Evolutionary conservation across 176 grass and related monocot genomes (phyloP), one percentile per base, ranked within the genome.

Genomic region (Cenchrus purpureus): DNA sequence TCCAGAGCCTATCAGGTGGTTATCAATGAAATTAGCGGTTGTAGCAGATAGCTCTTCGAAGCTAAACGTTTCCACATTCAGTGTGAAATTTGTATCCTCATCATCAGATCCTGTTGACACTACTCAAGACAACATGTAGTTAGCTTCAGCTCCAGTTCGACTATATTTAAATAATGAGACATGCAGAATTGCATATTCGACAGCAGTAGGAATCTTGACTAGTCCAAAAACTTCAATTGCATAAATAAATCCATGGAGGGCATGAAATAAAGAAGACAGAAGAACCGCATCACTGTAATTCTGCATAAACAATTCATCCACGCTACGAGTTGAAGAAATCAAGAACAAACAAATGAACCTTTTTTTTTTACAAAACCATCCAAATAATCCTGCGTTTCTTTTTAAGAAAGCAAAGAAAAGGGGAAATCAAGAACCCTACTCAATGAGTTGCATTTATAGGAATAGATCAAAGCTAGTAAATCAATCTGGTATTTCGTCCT

Each of bases 1-100:
- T 32, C 80, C 80, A 44, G 54, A 43, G 51, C 80, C 80, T 82
- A 82, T 71, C 52, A 8, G 5, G 51, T 15, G 42, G 65, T 45
- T 56, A 8, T 7, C 10, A 25, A n/a, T 72, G 65, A 83, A 83
- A 57, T 73, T 58, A 57, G 13, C 22, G n/a, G 80, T 73, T 60
- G 68, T 68, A 29, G 34, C 80, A 57, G 54, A 68, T 8, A 83
- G 54, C 19, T 73, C 40, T 22, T n/a, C 1, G 55, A 83, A 83
- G 68, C 20, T 62, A 49, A 83, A 83, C 3, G 66, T 83, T 45
- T 73, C 66, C 17, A 70, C 42, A 12, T 52, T 71, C 51, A 71
- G 57, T n/a, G 55, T 48, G 69, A 59, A 70, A 62, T 20, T 43
- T 48, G 15, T 25, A 44, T 50, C 19, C n/a, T 58, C 67, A 31